phyloP scores from a whole-genome alignment of 208 protist species.

The Leishmania lainsoni region DNA sequence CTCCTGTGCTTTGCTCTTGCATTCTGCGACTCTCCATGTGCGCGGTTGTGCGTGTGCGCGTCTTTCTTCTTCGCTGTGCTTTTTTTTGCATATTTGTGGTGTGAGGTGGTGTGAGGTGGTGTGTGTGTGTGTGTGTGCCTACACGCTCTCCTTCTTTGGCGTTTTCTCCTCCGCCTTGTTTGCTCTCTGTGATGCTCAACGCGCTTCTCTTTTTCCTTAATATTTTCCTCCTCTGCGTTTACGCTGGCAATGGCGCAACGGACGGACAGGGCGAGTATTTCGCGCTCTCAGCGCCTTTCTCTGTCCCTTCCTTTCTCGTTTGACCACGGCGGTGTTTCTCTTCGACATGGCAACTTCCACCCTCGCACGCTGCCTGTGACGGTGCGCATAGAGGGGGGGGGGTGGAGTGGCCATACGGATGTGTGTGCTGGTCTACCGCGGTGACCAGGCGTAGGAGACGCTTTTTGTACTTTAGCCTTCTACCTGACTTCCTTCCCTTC shows the following conservation, averaged over 20 bases:
- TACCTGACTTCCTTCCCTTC: background rate
- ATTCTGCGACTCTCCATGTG: background rate
- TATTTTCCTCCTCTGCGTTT: background rate
- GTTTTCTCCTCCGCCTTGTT: background rate
- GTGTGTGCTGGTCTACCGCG: background rate
- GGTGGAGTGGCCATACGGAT: background rate
- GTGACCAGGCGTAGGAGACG: background rate
- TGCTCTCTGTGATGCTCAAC: background rate
- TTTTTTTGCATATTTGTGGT: background rate
- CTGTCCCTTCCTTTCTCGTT: slow-evolving; percentile 3
- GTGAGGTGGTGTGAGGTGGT: too few species aligned
- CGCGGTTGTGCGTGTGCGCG: too few species aligned
- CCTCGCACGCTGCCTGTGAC: background rate
- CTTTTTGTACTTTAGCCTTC: background rate
- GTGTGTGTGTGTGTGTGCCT: slow-evolving; percentile 9
- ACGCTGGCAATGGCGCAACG: background rate
- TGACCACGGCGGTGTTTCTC: background rate
- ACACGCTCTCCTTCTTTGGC: background rate
- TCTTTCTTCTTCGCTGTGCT: background rate
- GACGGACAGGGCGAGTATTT: background rate
- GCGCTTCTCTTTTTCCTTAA: background rate
- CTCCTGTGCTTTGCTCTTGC: background rate
- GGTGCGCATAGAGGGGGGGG: background rate
- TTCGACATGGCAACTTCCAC: slow-evolving; percentile 3
- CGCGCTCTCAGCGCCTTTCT: background rate